These are phyloP conservation scores for Mortierella sp. DNA, from an alignment of 371 early-diverging fungal species.

Conservation along the genomic window DNA sequence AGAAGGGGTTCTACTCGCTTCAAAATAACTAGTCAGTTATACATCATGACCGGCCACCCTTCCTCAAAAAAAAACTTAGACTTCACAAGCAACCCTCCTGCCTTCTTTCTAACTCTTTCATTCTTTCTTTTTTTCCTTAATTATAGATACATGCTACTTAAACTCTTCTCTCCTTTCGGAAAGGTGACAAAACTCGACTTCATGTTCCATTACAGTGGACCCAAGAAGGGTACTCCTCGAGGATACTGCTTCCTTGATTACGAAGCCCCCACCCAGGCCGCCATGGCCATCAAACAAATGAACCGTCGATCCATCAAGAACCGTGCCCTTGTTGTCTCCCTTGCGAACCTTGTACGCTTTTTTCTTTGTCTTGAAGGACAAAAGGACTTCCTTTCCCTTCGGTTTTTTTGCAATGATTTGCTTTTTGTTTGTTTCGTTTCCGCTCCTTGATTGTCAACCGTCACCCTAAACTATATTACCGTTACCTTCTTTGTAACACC, in stretches of 20 bases:
- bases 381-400: too few species aligned
- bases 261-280: conserved; percentile 66
- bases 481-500: not conserved
- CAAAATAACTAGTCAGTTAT: too few species aligned
- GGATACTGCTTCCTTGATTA: conserved; percentile 80
- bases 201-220: conserved; percentile 73
- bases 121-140: not conserved
- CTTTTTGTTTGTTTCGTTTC: not conserved
- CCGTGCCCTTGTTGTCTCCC: conserved; percentile 68
- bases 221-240: conserved; percentile 73
- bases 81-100: too few species aligned
- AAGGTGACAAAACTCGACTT: conserved; percentile 76
- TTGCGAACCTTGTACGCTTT: conserved; percentile 67
- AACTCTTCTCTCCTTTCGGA: conserved; percentile 78
- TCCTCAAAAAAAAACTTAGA: too few species aligned
- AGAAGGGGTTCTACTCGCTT: too few species aligned
- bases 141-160: conserved; percentile 69
- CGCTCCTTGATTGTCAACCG: too few species aligned
- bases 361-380: conserved; percentile 37
- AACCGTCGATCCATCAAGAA: conserved; percentile 67
- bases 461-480: too few species aligned
- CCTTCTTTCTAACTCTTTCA: too few species aligned
- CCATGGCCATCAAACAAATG: conserved; percentile 67
- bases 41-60: not conserved
- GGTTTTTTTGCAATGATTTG: conserved; percentile 50